A percentile compares a stretch with the other conserved stretches of the same genome.
phyloP scores from a whole-genome alignment of 305 asterid genomes.

The Striga hermonthica region DNA sequence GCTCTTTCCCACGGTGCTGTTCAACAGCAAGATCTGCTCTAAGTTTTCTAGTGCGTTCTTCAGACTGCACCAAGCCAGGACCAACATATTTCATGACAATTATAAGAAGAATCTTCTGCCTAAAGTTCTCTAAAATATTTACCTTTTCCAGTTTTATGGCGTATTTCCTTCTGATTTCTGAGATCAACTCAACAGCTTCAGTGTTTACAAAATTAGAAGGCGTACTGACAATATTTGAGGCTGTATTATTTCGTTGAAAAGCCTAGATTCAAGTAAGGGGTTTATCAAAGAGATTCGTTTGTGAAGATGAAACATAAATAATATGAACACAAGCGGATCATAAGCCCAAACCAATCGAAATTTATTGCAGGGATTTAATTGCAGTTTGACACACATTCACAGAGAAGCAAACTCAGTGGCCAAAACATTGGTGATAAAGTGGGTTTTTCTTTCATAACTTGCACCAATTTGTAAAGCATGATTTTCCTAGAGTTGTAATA shows the following conservation, averaged over 20 bases:
- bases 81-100: constrained; percentile 9
- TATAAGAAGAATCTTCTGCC: constrained; percentile 6
- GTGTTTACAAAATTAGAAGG: constrained; percentile 50
- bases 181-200: constrained; percentile 48
- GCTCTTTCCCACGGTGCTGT: constrained; percentile 76
- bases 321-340: constrained; percentile 12
- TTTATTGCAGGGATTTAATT: too few species aligned
- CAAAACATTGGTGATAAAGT: too few species aligned
- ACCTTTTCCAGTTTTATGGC: constrained; percentile 75
- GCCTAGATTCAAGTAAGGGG: constrained; percentile 41
- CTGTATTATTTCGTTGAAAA: constrained; percentile 46
- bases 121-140: constrained; percentile 5
- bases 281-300: constrained; percentile 14
- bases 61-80: constrained; percentile 55
- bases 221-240: constrained; percentile 41
- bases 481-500: too few species aligned
- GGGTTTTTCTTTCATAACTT: too few species aligned
- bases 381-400: too few species aligned
- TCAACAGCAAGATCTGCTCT: constrained; percentile 77
- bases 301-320: constrained; percentile 27
- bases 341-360: neutral
- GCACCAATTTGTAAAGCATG: too few species aligned
- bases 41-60: constrained; percentile 84
- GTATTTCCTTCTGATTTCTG: constrained; percentile 72
- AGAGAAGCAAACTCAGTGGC: too few species aligned